Conservation (phyloP, 257 asterid species). For the Primulina huaijiensis region DNA sequence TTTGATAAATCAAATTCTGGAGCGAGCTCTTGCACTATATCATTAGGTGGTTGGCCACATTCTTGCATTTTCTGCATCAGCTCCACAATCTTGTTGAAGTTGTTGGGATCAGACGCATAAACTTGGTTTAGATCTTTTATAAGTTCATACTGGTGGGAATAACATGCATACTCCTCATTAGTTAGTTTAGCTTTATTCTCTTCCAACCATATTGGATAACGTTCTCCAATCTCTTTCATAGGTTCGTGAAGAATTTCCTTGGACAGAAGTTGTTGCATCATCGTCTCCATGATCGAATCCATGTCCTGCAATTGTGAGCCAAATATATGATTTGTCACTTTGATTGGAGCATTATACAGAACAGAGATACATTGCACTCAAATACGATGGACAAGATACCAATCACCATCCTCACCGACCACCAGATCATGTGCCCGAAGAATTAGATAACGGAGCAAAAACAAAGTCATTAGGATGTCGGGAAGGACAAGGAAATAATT, state of each 20-base stretch:
- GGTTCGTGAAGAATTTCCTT: slow-evolving; percentile 95
- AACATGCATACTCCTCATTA: slow-evolving; percentile 62
- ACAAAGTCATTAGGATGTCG: not conserved
- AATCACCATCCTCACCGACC: not conserved
- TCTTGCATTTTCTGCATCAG: slow-evolving; percentile 99
- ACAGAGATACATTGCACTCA: not conserved
- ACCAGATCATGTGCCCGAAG: not conserved
- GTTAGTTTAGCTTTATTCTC: slow-evolving; percentile 64
- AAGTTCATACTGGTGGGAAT: slow-evolving; percentile 55
- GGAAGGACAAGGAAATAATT: not conserved
- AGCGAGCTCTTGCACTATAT: slow-evolving; percentile 84
- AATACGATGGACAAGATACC: not conserved
- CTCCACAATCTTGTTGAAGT: slow-evolving; percentile 93
- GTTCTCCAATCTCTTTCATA: slow-evolving; percentile 91
- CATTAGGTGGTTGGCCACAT: slow-evolving; percentile 97
- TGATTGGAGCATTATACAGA: not conserved
- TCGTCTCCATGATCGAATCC: slow-evolving; percentile 90
- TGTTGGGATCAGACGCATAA: slow-evolving; percentile 72
- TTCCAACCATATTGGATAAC: slow-evolving; percentile 87
- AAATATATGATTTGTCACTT: not conserved
- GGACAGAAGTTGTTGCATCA: slow-evolving; percentile 97
- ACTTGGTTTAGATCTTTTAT: slow-evolving; percentile 64
- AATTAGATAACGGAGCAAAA: not conserved
- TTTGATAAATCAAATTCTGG: slow-evolving; percentile 79
- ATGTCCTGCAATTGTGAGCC: slow-evolving; percentile 52